Evolutionary conservation across 768 basidiomycete genomes (phyloP).

Genomic region (Mrakia blollopis): DNA sequence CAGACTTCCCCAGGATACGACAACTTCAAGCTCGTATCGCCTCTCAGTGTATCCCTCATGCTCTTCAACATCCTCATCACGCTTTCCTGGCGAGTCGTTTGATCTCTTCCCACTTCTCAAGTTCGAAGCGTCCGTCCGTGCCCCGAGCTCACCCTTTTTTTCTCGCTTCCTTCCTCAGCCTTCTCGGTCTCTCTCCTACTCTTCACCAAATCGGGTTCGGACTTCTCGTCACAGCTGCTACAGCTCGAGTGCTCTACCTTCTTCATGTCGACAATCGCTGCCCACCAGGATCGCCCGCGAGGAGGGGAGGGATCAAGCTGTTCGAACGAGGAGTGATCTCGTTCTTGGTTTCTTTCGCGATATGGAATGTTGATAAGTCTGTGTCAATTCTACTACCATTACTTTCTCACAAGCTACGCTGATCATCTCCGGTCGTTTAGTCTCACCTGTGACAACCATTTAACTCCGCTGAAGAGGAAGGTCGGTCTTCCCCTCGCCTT

Average conservation of each 20-base stretch:
- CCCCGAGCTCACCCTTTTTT: neutral
- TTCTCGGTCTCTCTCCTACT: slow-evolving; percentile 14
- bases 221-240: slow-evolving; percentile 18
- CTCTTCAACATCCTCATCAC: slow-evolving; percentile 26
- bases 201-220: slow-evolving; percentile 29
- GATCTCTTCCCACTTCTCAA: neutral
- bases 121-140: neutral
- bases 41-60: slow-evolving; percentile 14
- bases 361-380: slow-evolving; percentile 31
- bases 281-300: neutral
- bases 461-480: neutral
- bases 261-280: neutral
- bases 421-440: neutral
- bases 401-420: neutral
- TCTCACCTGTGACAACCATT: slow-evolving; percentile 4
- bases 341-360: slow-evolving; percentile 7
- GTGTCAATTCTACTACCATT: too few relatives aligned
- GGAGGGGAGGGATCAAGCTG: neutral
- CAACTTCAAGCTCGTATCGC: neutral
- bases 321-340: neutral
- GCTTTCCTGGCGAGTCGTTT: neutral
- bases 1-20: slow-evolving; percentile 26
- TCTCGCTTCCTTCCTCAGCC: neutral
- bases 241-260: slow-evolving; percentile 21
- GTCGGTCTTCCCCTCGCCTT: slow-evolving; percentile 20